Evolutionary conservation across 768 basidiomycete genomes (phyloP).

Genomic region (Pleurotus sapidus): DNA sequence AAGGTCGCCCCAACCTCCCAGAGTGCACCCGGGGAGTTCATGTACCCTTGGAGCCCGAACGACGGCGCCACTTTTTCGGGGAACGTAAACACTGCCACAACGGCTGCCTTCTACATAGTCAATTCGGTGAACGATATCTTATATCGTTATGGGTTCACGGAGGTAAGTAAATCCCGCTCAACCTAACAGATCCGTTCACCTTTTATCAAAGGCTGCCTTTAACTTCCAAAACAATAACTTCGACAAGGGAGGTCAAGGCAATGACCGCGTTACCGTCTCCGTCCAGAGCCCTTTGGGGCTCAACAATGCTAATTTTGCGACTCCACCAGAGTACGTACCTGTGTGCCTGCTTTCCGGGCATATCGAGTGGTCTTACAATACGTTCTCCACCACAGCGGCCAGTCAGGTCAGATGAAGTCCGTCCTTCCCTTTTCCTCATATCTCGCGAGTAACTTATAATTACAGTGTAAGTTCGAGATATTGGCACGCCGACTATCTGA

Average conservation of each 20-base stretch:
- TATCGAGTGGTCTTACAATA: not conserved
- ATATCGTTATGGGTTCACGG: conserved; percentile 54
- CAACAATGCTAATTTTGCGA: conserved; percentile 43
- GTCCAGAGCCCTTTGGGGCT: conserved; percentile 44
- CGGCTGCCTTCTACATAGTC: conserved; percentile 55
- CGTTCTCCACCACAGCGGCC: conserved; percentile 24
- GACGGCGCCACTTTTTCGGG: conserved; percentile 25
- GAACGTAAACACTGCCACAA: conserved; percentile 50
- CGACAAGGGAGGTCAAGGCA: conserved; percentile 43
- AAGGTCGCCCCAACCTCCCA: conserved; percentile 32
- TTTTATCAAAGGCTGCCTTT: too few relatives aligned
- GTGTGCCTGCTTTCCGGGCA: not conserved
- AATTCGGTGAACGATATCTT: conserved; percentile 54
- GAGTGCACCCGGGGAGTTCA: conserved; percentile 32
- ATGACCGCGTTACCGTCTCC: conserved; percentile 50
- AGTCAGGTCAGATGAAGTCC: conserved; percentile 36
- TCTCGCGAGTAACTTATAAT: not conserved
- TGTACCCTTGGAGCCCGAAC: conserved; percentile 32
- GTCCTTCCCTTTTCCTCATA: not conserved
- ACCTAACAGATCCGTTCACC: too few relatives aligned
- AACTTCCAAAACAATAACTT: conserved; percentile 63
- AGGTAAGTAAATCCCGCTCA: conserved; percentile 23
- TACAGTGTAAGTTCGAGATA: not conserved
- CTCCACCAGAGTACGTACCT: conserved; percentile 39
- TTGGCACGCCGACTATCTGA: too few relatives aligned